These are phyloP conservation scores for Aureobasidium mangrovei DNA, from an alignment of 2,329 filamentous ascomycete species.

Conservation along the genomic window DNA sequence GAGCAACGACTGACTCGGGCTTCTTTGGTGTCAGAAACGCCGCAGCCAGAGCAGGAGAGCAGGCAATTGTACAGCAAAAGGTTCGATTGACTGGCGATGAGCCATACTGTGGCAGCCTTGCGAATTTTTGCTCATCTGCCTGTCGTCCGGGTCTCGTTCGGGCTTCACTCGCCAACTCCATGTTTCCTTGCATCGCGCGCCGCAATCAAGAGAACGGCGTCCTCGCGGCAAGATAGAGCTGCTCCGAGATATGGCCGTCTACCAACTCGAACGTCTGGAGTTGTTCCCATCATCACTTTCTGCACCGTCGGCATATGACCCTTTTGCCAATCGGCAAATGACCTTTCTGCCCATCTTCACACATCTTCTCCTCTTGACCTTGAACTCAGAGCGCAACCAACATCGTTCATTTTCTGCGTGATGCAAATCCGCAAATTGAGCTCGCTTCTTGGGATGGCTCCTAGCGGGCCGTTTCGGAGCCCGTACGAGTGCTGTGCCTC, in stretches of 20 bases:
- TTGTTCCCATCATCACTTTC: too few species aligned
- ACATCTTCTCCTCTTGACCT: neutral
- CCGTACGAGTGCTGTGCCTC: neutral
- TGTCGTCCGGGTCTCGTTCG: slow-evolving; percentile 2
- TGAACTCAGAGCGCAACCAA: too few species aligned
- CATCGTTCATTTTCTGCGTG: too few species aligned
- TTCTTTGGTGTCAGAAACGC: neutral
- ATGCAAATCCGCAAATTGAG: neutral
- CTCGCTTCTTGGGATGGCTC: neutral
- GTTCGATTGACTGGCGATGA: neutral
- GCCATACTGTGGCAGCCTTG: neutral
- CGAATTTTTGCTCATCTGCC: neutral
- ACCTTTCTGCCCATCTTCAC: neutral
- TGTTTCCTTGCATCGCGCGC: neutral
- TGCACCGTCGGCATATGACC: too few species aligned
- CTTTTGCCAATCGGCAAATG: too few species aligned
- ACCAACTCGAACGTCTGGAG: neutral
- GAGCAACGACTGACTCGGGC: neutral
- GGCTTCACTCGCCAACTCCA: neutral
- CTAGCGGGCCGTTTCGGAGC: slow-evolving; percentile 5
- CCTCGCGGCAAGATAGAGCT: neutral
- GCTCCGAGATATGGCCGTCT: slow-evolving; percentile 8
- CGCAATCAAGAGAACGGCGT: slow-evolving; percentile 3
- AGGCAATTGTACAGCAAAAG: neutral
- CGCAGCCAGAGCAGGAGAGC: neutral